Evolutionary conservation across 225 moss, liverwort and hornwort species (phyloP).

Genomic region (Polytrichum formosum): DNA sequence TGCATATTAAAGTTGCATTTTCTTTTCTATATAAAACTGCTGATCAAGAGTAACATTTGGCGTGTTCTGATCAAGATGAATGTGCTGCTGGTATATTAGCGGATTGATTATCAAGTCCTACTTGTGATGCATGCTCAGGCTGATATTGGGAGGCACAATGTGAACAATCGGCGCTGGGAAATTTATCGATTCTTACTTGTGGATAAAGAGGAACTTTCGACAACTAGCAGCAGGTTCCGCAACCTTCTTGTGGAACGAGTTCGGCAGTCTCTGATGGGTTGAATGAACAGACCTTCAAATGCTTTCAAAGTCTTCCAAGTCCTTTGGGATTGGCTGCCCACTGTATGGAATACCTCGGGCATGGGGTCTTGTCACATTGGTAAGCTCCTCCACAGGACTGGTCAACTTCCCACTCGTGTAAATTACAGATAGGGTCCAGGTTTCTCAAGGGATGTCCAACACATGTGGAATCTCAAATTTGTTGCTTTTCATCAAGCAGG

Average conservation of each 20-base stretch:
- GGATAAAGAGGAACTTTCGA: slow-evolving; percentile 33
- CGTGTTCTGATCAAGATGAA: no score
- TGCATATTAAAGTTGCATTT: no score
- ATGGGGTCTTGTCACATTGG: slow-evolving; percentile 45
- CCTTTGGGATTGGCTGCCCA: no score
- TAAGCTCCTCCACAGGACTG: slow-evolving; percentile 36
- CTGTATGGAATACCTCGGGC: slow-evolving; percentile 18
- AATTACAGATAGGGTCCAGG: no score
- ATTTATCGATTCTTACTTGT: slow-evolving; percentile 46
- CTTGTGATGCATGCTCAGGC: slow-evolving; percentile 23
- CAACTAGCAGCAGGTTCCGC: slow-evolving; percentile 21
- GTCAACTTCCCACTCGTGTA: neutral
- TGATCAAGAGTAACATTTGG: no score
- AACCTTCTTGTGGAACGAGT: slow-evolving; percentile 32
- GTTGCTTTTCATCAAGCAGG: no score
- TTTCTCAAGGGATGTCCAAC: no score
- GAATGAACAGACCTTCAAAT: neutral
- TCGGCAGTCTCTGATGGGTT: slow-evolving; percentile 38
- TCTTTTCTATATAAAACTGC: no score
- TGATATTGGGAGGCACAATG: slow-evolving; percentile 42
- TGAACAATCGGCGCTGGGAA: slow-evolving; percentile 41
- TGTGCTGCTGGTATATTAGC: no score
- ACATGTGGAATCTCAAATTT: no score
- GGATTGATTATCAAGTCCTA: no score
- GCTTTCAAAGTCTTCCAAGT: no score